phyloP scores from a whole-genome alignment of 495 filamentous ascomycete genomes.

The Pseudomonodictys pantanalensis region DNA sequence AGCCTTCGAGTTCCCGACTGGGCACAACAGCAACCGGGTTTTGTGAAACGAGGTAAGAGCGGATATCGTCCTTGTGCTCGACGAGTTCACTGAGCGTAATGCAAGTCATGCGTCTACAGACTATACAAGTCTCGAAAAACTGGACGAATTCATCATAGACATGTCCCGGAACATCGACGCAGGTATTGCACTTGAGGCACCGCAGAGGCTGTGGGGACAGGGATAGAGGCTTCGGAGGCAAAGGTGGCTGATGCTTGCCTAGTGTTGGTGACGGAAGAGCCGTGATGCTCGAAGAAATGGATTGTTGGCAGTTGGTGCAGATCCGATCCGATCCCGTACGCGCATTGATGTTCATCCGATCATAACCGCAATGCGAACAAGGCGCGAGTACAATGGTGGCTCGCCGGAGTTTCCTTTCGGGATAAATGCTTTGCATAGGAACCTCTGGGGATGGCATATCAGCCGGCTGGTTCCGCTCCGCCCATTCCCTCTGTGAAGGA shows the following conservation, averaged over 20 bases:
- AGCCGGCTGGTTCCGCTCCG: background rate
- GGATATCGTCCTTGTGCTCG: too few species aligned
- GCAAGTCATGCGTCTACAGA: constrained; percentile 9
- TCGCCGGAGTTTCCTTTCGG: too few species aligned
- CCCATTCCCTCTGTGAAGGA: background rate
- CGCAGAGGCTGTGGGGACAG: background rate
- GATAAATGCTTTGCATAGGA: background rate
- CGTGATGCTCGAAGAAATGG: background rate
- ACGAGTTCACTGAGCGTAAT: background rate
- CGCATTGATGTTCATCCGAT: too few species aligned
- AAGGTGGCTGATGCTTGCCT: background rate
- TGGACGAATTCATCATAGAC: background rate
- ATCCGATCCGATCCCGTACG: background rate
- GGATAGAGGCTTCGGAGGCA: background rate
- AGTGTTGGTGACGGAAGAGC: background rate
- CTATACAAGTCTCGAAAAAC: constrained; percentile 6
- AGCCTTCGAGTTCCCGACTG: too few species aligned
- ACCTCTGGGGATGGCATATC: background rate
- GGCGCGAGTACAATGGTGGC: too few species aligned
- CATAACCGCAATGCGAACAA: too few species aligned
- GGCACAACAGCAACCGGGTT: too few species aligned
- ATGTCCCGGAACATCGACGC: background rate
- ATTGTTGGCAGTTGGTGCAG: background rate
- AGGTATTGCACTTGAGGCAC: background rate
- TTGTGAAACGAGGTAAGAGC: too few species aligned